These are phyloP conservation scores for Sporisorium scitamineum DNA, from an alignment of 1,284 basidiomycete genomes.

Conservation along the genomic window DNA sequence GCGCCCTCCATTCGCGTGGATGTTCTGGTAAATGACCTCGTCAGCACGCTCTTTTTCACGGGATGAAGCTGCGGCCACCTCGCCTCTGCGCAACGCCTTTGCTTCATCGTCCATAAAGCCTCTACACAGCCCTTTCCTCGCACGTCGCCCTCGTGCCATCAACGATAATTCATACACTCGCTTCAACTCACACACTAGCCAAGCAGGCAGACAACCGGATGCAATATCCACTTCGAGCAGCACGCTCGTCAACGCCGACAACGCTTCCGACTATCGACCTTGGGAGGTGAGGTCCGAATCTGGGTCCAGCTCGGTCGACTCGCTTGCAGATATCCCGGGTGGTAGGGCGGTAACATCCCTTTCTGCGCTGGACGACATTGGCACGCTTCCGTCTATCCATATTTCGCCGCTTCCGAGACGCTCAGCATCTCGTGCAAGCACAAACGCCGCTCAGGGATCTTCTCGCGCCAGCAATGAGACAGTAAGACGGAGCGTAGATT, in stretches of 20 bases:
- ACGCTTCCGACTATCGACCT: slow-evolving; percentile 31
- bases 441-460: background rate
- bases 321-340: slow-evolving; percentile 7
- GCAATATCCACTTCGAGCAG: slow-evolving; percentile 51
- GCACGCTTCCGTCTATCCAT: slow-evolving; percentile 34
- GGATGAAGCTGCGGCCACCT: slow-evolving; percentile 28
- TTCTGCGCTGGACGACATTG: slow-evolving; percentile 27
- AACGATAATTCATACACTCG: slow-evolving; percentile 1
- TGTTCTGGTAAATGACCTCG: slow-evolving; percentile 22
- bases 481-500: slow-evolving; percentile 10
- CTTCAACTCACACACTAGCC: background rate
- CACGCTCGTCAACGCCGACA: slow-evolving; percentile 50
- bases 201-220: slow-evolving; percentile 19
- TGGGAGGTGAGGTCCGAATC: slow-evolving; percentile 43
- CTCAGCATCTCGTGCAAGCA: slow-evolving; percentile 1
- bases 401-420: slow-evolving; percentile 24
- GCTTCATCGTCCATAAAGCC: slow-evolving; percentile 33
- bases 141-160: slow-evolving; percentile 4
- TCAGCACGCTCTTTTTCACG: slow-evolving; percentile 27
- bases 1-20: background rate
- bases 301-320: slow-evolving; percentile 22
- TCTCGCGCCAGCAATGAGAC: background rate
- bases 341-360: slow-evolving; percentile 19
- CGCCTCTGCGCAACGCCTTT: slow-evolving; percentile 34
- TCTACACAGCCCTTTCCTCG: slow-evolving; percentile 33